A percentile compares a stretch with the other conserved stretches of the same genome.
Evolutionary conservation across 208 protist genomes (phyloP).

Genomic region (Angomonas deanei): DNA sequence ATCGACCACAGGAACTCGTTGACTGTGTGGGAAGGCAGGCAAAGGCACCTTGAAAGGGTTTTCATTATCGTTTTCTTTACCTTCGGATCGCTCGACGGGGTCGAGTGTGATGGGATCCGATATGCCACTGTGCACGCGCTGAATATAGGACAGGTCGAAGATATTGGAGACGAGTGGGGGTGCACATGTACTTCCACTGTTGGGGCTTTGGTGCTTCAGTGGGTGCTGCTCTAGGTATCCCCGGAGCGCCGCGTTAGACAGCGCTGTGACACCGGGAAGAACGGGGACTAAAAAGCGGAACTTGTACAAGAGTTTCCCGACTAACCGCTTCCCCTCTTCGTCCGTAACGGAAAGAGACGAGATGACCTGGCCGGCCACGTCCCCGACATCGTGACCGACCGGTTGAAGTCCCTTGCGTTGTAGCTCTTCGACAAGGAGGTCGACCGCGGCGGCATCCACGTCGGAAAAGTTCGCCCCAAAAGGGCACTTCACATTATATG

Average conservation of each 20-base stretch:
- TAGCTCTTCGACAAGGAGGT: slow-evolving; percentile 37
- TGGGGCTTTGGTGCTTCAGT: neutral
- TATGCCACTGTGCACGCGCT: slow-evolving; percentile 15
- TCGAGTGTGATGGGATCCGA: no score
- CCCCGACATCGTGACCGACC: slow-evolving; percentile 19
- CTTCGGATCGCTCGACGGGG: neutral
- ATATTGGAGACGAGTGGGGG: slow-evolving; percentile 3
- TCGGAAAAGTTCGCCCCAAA: slow-evolving; percentile 15
- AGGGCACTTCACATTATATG: slow-evolving; percentile 75
- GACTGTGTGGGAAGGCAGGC: slow-evolving; percentile 20
- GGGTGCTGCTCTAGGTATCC: slow-evolving; percentile 25
- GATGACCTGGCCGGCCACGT: slow-evolving; percentile 21
- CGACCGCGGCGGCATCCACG: slow-evolving; percentile 42
- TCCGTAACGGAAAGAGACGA: slow-evolving; percentile 11
- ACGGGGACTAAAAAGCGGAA: slow-evolving; percentile 68
- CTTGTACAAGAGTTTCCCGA: slow-evolving; percentile 31
- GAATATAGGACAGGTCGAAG: slow-evolving; percentile 30
- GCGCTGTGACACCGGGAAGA: slow-evolving; percentile 36
- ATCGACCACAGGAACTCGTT: slow-evolving; percentile 41
- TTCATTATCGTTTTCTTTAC: neutral
- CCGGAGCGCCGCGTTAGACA: slow-evolving; percentile 23
- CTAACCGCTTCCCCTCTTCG: slow-evolving; percentile 26
- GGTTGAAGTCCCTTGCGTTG: slow-evolving; percentile 15
- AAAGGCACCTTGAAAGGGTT: neutral
- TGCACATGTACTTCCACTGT: neutral